Base-by-base conservation (phyloP, 768 basidiomycete species). In the Rhizopogon sp. region DNA sequence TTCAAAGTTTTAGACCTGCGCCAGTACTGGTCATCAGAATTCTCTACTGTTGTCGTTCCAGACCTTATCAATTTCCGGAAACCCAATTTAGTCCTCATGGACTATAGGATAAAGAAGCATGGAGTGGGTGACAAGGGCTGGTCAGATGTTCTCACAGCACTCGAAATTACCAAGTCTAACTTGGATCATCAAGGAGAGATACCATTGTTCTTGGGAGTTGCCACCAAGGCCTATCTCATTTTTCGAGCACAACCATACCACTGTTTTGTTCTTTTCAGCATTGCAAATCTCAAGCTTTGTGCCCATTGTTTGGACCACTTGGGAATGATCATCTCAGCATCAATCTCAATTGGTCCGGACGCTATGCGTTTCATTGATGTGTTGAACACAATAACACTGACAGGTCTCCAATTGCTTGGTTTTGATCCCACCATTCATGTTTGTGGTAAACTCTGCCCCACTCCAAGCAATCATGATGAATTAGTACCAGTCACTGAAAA, bases 31-130 rank as follows among this genome's bases (percentile, higher is more conserved):
- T 50, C 49, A 4, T 22, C 17, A 1, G 0, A 22, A 37, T 50
- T 50, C 4, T 3, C 49, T 8, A 39, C 13, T 16, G 16, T 5
- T 5, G n/a, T 28, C 11, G 1, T 50, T 9, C 14, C 20, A 40
- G 20, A 50, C 1, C 0, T 7, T 13, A 35, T 20, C 3, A 1
- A 40, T 6, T 37, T 5, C 6, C 3, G 11, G 2, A 41, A 50
- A 17, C 35, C 35, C 41, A 33, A 50, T 40, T 3, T 50, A 5
- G 49, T 50, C 35, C 39, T 50, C 14, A 22, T 50, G 33, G 49
- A 45, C 35, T 50, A 1, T 1, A 43, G 50, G 3, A 11, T 39
- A 20, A 25, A 20, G 28, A 14, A 42, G 29, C 31, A n/a, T 8
- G 43, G 43, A 8, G 29, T 29, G 29, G 29, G 29, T 29, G 3